Base-by-base conservation (phyloP, 306 rosid genomes). In the Fragaria ananassa region DNA sequence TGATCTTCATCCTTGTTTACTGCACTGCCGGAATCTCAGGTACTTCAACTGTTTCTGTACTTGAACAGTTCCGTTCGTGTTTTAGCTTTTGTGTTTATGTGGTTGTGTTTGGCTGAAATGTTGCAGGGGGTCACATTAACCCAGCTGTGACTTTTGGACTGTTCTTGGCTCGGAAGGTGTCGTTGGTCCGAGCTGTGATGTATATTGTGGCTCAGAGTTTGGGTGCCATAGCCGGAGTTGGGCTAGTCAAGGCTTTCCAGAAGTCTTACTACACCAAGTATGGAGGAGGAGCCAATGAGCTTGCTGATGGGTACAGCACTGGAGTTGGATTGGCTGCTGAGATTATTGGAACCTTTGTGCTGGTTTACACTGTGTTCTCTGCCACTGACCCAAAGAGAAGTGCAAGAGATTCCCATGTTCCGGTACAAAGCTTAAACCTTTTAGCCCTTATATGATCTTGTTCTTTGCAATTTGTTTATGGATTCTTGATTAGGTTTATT, bases 1-100 rank as follows among this genome's bases (percentile, higher is more conserved):
- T 95, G 99, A 95, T 95, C 84, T 95, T 92, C 78, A 60, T 92
- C 63, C 97, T 95, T 54, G 99, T 95, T 74, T 95, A 95, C 93
- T 92, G 98, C 88, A 95, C 97, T 45, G 97, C 98, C 49, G 98
- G 98, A 1, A 92, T 95, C 75, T 95, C 98, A 72, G 98, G 97
- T 92, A 56, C 31, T 21, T 60, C 3, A 29, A 11, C 4, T 51
- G 10, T 18, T 51, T 5, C 23, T 31, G 19, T 49, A 31, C 56
- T 4, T 50, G 21, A 50, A 50, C 56, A 50, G 8, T 50, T 5
- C 8, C 17, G 56, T 50, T 15, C 18, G 37, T 25, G 34, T 44
- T 10, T 25, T 58, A 6, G 68, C 3, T 42, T 3, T 49, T 27
- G 37, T 4, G 65, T 60, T 60, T 63, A 15, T 62, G 0, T 62